phyloP scores from a whole-genome alignment of 75 land plant species.

The Chamaecyparis obtusa region DNA sequence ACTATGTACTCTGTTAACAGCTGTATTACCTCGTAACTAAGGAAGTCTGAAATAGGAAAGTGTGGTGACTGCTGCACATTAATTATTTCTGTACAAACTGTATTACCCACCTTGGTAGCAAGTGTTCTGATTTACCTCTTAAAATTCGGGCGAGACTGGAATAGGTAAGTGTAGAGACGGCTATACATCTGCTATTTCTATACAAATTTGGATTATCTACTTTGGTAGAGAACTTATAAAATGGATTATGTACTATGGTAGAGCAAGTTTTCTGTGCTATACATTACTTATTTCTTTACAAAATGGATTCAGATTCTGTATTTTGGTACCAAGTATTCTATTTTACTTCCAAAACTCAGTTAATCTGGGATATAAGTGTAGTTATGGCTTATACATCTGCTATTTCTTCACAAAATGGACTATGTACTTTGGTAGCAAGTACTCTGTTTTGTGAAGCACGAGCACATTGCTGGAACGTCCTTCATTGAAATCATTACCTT shows the following conservation, averaged over 20 bases:
- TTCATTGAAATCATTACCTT: background rate
- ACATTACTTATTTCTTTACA: background rate
- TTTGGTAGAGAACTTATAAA: no score
- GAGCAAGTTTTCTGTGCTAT: no score
- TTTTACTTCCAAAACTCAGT: background rate
- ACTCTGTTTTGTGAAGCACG: background rate
- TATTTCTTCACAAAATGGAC: slow-evolving; percentile 11
- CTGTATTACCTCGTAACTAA: background rate
- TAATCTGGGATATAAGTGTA: no score
- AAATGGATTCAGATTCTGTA: background rate
- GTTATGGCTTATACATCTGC: background rate
- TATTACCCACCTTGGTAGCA: slow-evolving; percentile 2
- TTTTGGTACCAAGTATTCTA: background rate
- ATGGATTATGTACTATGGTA: no score
- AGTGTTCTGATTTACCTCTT: background rate
- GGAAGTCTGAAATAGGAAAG: no score
- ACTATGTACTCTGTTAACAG: slow-evolving; percentile 4
- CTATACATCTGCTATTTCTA: no score
- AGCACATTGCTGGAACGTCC: background rate
- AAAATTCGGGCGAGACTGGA: no score
- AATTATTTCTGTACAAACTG: background rate
- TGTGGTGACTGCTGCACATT: background rate
- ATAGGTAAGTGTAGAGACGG: no score
- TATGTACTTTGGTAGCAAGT: slow-evolving; percentile 10
- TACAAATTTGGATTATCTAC: no score